A percentile compares a stretch with the other conserved stretches of the same genome.
phyloP scores from a whole-genome alignment of 768 basidiomycete genomes.

The Lactarius deliciosus region DNA sequence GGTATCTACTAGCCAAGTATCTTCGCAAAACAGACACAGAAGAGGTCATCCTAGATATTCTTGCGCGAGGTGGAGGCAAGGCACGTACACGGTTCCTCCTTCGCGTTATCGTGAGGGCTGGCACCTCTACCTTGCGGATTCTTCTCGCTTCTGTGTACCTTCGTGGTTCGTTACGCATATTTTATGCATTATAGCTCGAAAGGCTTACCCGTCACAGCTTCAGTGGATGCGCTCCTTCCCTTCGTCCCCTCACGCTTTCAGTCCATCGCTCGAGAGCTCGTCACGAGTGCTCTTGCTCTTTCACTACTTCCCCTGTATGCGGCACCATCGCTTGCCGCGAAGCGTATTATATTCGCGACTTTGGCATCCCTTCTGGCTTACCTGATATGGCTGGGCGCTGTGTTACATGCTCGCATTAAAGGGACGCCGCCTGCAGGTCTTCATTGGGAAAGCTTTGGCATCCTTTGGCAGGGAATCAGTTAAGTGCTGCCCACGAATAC shows the following conservation, averaged over 20 bases:
- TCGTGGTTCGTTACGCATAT: slow-evolving; percentile 48
- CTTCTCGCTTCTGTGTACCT: slow-evolving; percentile 62
- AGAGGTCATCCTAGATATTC: slow-evolving; percentile 61
- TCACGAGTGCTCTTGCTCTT: slow-evolving; percentile 45
- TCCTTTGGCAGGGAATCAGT: slow-evolving; percentile 64
- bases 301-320: slow-evolving; percentile 52
- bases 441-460: slow-evolving; percentile 44
- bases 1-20: slow-evolving; percentile 78
- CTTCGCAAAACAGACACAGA: slow-evolving; percentile 62
- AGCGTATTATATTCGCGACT: slow-evolving; percentile 53
- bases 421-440: slow-evolving; percentile 42
- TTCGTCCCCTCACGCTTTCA: slow-evolving; percentile 43
- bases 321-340: slow-evolving; percentile 54
- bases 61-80: slow-evolving; percentile 55
- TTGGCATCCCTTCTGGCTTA: slow-evolving; percentile 61
- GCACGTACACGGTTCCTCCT: slow-evolving; percentile 47
- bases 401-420: slow-evolving; percentile 51
- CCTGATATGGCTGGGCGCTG: slow-evolving; percentile 56
- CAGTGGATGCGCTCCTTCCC: slow-evolving; percentile 51
- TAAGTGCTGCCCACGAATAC: slow-evolving; percentile 38
- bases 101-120: slow-evolving; percentile 44
- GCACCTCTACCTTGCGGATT: slow-evolving; percentile 48
- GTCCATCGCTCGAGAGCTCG: slow-evolving; percentile 40
- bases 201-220: slow-evolving; percentile 43
- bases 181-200: slow-evolving; percentile 15